Evolutionary conservation across 2,329 filamentous ascomycete species (phyloP), one percentile per base, ranked within the genome.

Genomic region (Talaromyces sp.): DNA sequence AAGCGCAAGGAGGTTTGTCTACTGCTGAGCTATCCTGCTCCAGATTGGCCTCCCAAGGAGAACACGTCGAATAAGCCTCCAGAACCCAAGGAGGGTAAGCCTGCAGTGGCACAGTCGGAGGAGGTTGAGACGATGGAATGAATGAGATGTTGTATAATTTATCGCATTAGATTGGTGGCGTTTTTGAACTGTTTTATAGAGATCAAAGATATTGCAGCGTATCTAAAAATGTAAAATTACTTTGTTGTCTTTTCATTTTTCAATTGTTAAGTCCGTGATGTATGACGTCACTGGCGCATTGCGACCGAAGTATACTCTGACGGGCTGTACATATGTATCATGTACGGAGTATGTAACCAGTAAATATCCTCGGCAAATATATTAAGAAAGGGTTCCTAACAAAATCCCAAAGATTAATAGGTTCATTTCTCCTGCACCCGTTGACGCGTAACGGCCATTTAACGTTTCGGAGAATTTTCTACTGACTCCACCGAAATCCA

Each of bases 21-120:
- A 58, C 63, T 75, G n/a, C 65, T 75, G 31, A 75, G 73, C 56
- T 75, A 69, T 57, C 72, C 72, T 21, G 73, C 73, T 29, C 73
- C 72, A 3, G 61, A 70, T 27, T 73, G 67, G 70, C 66, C 66
- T 14, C 67, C 66, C 9, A 53, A 31, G 17, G 48, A 52, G 24
- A 54, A 61, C 21, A 61, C 29, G 48, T 61, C 59, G 31, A 61
- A 61, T 43, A 17, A 54, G 56, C 59, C 59, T 10, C 19, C 46
- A 19, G 19, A 12, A 52, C 48, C 24, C 14, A 52, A 52, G 24
- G 11, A 52, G 3, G 27, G 17, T 3, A 3, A 52, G 11, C 11
- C 43, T 21, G 9, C 3, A 24, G 21, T 24, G 21, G 43, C 21
- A 24, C 10, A 19, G 9, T 11, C 43, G 3, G 19, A 46, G 9